A percentile compares a stretch with the other conserved stretches of the same genome.
phyloP scores from a whole-genome alignment of 2,329 filamentous ascomycete genomes.

The Sordariomycetes sp. region DNA sequence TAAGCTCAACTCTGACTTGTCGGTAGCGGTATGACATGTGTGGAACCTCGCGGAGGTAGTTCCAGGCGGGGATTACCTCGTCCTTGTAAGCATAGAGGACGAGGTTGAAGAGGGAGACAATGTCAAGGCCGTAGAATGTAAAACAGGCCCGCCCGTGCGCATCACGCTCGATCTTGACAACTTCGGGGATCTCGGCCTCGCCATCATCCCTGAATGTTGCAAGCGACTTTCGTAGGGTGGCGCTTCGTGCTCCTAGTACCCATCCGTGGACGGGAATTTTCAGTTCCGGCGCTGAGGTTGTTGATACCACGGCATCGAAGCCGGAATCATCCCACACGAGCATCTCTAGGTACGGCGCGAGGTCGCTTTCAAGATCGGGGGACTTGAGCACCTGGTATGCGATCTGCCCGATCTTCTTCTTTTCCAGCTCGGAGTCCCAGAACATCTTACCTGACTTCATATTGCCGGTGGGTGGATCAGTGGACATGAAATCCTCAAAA shows the following conservation, averaged over 20 bases:
- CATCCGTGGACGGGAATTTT: conserved; percentile 76
- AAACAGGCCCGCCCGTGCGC: conserved; percentile 42
- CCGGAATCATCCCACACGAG: conserved; percentile 27
- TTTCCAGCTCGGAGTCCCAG: conserved; percentile 18
- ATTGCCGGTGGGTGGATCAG: conserved; percentile 21
- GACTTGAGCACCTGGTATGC: conserved; percentile 47
- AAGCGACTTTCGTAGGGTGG: conserved; percentile 53
- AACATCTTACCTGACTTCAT: conserved; percentile 31
- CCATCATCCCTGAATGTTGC: conserved; percentile 43
- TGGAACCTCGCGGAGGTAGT: conserved; percentile 57
- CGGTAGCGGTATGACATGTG: conserved; percentile 63
- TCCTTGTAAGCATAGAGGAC: conserved; percentile 76
- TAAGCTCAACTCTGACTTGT: conserved; percentile 73
- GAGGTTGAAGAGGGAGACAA: conserved; percentile 70
- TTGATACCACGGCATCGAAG: conserved; percentile 34
- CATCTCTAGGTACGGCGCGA: conserved; percentile 36
- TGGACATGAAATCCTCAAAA: conserved; percentile 47
- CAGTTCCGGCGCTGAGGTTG: conserved; percentile 55
- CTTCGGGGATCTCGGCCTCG: conserved; percentile 45
- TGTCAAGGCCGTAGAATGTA: conserved; percentile 58
- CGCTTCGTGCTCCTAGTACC: conserved; percentile 64
- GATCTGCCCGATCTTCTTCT: conserved; percentile 38
- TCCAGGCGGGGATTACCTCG: conserved; percentile 74
- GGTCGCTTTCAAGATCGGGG: conserved; percentile 54
- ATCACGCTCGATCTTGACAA: conserved; percentile 42